These are phyloP conservation scores for Yarrowia sp. DNA, from an alignment of 805 yeast species.

Conservation along the genomic window DNA sequence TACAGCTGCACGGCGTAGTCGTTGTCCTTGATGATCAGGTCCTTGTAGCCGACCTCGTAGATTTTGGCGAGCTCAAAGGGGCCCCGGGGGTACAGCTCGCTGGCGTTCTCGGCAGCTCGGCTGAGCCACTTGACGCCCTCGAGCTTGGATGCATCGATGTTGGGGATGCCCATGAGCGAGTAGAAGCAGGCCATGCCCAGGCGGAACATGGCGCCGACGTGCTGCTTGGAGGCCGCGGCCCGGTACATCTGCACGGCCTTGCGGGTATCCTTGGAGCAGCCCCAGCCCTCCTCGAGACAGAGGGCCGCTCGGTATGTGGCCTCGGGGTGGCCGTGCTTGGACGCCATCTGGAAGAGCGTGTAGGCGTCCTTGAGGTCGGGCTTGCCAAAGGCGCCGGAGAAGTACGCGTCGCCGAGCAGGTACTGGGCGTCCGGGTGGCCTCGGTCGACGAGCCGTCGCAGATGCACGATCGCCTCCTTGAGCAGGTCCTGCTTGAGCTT, in stretches of 20 bases:
- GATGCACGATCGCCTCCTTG: constrained; percentile 71
- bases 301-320: constrained; percentile 87
- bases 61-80: constrained; percentile 90
- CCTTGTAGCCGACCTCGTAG: constrained; percentile 78
- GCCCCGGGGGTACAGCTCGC: constrained; percentile 83
- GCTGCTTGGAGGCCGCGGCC: constrained; percentile 86
- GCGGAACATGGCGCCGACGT: constrained; percentile 95
- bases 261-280: constrained; percentile 83
- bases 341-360: constrained; percentile 76
- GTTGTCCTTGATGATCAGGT: constrained; percentile 78
- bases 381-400: constrained; percentile 81
- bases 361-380: constrained; percentile 77
- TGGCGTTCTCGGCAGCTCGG: constrained; percentile 81
- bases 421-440: constrained; percentile 92
- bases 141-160: constrained; percentile 65
- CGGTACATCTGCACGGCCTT: constrained; percentile 79
- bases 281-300: constrained; percentile 92
- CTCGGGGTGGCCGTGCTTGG: constrained; percentile 90
- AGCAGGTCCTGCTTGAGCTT: constrained; percentile 55
- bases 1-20: constrained; percentile 83
- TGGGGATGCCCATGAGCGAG: constrained; percentile 74
- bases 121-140: constrained; percentile 91
- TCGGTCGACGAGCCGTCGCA: constrained; percentile 69
- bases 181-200: constrained; percentile 84
- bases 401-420: constrained; percentile 81